Conservation (phyloP, 129 eudicot species). For the Lactuca saligna region DNA sequence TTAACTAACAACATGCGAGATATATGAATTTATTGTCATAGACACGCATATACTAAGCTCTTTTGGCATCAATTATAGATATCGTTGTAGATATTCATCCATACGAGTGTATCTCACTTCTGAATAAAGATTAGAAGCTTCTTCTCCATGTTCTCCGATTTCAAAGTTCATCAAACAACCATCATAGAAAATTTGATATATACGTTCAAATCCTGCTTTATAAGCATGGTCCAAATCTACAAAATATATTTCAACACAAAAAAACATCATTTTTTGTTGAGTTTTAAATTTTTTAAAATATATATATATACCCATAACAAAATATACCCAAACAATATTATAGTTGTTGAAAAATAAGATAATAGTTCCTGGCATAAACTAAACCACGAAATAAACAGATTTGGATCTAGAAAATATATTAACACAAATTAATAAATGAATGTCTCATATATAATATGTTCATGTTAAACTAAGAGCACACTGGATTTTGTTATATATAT, state of each 20-base stretch:
- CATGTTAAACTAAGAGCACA: no score
- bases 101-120: constrained; percentile 34
- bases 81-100: constrained; percentile 31
- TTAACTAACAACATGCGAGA: no score
- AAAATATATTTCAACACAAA: not conserved
- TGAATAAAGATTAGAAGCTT: constrained; percentile 42
- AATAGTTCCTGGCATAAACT: no score
- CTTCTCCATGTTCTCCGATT: constrained; percentile 39
- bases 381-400: no score
- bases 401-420: no score
- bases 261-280: not conserved
- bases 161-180: constrained; percentile 42
- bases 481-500: no score
- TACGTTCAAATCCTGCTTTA: constrained; percentile 30
- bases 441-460: no score
- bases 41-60: no score
- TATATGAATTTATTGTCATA: no score
- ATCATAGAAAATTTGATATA: constrained; percentile 33
- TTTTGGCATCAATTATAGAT: constrained; percentile 7
- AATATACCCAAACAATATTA: not conserved
- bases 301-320: not conserved
- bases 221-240: constrained; percentile 15
- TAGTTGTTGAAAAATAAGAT: not conserved
- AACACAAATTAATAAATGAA: no score
- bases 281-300: not conserved